These are phyloP conservation scores for Rostrohypoxylon terebratum DNA, from an alignment of 495 filamentous ascomycete genomes.

Conservation along the genomic window DNA sequence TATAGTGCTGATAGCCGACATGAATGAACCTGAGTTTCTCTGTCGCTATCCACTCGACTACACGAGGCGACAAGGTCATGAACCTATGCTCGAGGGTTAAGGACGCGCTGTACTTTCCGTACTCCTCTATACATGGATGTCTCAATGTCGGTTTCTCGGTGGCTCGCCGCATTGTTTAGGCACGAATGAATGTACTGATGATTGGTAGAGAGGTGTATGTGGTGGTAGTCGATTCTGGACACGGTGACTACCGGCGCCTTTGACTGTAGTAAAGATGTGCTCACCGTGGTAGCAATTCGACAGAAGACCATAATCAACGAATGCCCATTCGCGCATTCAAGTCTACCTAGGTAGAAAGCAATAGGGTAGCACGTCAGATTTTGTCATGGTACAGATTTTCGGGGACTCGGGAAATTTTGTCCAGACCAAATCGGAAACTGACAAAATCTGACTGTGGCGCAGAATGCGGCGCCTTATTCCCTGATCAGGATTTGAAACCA, in stretches of 20 bases:
- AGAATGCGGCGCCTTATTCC: not conserved
- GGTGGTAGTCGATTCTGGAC: not conserved
- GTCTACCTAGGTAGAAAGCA: not conserved
- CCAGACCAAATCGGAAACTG: not conserved
- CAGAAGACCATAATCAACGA: not conserved
- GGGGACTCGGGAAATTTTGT: not conserved
- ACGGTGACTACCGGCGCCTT: not conserved
- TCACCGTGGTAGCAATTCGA: not conserved
- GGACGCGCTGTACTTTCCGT: not conserved
- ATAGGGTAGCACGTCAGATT: not conserved
- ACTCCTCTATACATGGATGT: not conserved
- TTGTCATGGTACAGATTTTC: not conserved
- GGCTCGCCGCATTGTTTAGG: not conserved
- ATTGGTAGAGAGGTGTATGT: not conserved
- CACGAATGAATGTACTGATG: not conserved
- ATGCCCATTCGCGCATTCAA: not conserved
- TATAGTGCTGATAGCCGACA: not conserved
- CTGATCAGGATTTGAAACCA: not conserved
- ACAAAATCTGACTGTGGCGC: not conserved
- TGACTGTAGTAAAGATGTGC: not conserved
- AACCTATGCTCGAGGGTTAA: not conserved
- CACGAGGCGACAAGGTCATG: slow-evolving; percentile 12
- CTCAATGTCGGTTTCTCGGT: not conserved
- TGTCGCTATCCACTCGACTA: slow-evolving; percentile 10
- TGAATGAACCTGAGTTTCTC: not conserved